Evolutionary conservation across 2,329 filamentous ascomycete species (phyloP).

Genomic region (Nannizziopsis barbatae): DNA sequence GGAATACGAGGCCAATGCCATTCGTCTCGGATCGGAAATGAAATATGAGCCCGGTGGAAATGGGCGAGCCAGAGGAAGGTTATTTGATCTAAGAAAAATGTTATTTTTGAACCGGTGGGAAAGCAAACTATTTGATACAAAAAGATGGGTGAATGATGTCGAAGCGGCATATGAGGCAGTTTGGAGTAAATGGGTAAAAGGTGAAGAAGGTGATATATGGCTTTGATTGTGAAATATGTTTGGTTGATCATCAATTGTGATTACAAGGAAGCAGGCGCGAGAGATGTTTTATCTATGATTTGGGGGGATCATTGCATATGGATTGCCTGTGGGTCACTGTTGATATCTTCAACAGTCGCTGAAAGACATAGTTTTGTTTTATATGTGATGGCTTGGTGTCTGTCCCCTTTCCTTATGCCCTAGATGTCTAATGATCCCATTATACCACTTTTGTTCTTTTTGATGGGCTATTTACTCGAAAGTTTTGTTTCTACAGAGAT

Average conservation of each 20-base stretch:
- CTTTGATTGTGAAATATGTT: slow-evolving; percentile 32
- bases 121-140: slow-evolving; percentile 83
- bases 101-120: slow-evolving; percentile 75
- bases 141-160: slow-evolving; percentile 78
- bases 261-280: slow-evolving; percentile 1
- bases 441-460: slow-evolving; percentile 7
- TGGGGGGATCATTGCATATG: background rate
- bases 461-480: background rate
- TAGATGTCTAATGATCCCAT: slow-evolving; percentile 4
- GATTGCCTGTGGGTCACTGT: background rate
- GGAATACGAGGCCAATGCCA: slow-evolving; percentile 71
- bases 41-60: slow-evolving; percentile 42
- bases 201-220: slow-evolving; percentile 87
- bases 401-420: background rate
- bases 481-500: background rate
- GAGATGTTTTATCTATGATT: background rate
- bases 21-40: slow-evolving; percentile 54
- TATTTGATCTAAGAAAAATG: slow-evolving; percentile 67
- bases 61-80: slow-evolving; percentile 46
- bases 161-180: slow-evolving; percentile 81
- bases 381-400: background rate
- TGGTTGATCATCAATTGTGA: background rate
- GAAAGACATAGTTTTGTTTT: background rate
- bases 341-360: background rate
- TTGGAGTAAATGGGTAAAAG: slow-evolving; percentile 77